Evolutionary conservation across 1,139 yeast species (phyloP).

Genomic region (Wickerhamomyces sp.): DNA sequence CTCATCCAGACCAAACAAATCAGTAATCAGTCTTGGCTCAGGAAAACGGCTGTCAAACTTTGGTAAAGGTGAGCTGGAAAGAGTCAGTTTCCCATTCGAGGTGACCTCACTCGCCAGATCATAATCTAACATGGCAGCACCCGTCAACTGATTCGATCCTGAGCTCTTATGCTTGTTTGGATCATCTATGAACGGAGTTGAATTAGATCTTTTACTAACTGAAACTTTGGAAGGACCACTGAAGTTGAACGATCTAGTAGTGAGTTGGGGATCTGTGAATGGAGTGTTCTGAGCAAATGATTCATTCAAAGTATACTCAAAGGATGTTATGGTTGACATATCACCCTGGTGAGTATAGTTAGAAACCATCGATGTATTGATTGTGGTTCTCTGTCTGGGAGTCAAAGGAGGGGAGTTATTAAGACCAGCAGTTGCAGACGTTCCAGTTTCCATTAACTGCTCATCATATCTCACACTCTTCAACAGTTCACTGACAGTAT

Average conservation of each 20-base stretch:
- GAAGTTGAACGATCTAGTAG: not conserved
- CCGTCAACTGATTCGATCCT: not conserved
- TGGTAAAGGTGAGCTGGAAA: slow-evolving; percentile 12
- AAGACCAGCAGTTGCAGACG: not conserved
- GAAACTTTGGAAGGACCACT: not conserved
- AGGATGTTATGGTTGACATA: not conserved
- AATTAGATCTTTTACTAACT: not conserved
- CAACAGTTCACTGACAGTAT: not conserved
- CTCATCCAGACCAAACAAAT: slow-evolving; percentile 14
- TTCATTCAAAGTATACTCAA: not conserved
- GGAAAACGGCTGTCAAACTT: slow-evolving; percentile 15
- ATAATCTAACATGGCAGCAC: not conserved
- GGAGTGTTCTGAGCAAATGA: not conserved
- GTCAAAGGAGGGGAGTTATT: not conserved
- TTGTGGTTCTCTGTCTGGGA: not conserved
- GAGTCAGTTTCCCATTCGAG: not conserved
- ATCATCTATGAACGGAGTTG: no score
- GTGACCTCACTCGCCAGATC: not conserved
- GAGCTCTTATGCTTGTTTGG: not conserved
- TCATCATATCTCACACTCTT: not conserved
- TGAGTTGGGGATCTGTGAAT: not conserved
- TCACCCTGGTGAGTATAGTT: not conserved
- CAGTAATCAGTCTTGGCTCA: slow-evolving; percentile 15
- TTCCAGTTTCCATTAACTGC: not conserved
- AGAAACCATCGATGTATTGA: not conserved